A percentile compares a stretch with the other conserved stretches of the same genome.
These are phyloP conservation scores for Aureoboletus auriporus DNA, from an alignment of 768 basidiomycete species.

Conservation along the genomic window DNA sequence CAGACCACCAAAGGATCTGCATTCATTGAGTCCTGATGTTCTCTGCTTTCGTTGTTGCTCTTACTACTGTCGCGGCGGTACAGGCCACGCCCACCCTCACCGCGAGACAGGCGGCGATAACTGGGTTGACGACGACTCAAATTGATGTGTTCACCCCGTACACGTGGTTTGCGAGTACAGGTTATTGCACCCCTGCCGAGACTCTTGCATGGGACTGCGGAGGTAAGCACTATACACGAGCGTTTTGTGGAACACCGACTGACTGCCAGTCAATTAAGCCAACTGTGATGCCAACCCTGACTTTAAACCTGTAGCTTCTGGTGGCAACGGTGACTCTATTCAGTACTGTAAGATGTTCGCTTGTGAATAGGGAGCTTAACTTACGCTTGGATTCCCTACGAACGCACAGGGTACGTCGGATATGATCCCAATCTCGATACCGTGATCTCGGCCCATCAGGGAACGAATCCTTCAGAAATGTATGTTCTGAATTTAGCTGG, in stretches of 20 bases:
- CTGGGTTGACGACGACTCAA: slow-evolving; percentile 36
- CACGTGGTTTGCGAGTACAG: slow-evolving; percentile 48
- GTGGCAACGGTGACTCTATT: slow-evolving; percentile 39
- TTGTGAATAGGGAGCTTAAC: not conserved
- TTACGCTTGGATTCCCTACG: not conserved
- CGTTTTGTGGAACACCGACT: not conserved
- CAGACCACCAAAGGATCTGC: not conserved
- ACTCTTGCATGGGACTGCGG: slow-evolving; percentile 55
- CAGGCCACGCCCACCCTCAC: slow-evolving; percentile 23
- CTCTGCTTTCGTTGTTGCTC: slow-evolving; percentile 9
- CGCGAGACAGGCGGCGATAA: slow-evolving; percentile 36
- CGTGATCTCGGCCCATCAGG: slow-evolving; percentile 38
- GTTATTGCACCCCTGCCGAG: slow-evolving; percentile 41
- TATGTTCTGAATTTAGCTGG: slow-evolving; percentile 3
- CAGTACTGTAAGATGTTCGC: slow-evolving; percentile 38
- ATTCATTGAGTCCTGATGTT: slow-evolving; percentile 12
- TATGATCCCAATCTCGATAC: slow-evolving; percentile 37
- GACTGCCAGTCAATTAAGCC: slow-evolving; percentile 20
- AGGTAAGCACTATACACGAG: slow-evolving; percentile 29
- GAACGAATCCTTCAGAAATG: slow-evolving; percentile 31
- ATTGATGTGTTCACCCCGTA: slow-evolving; percentile 44
- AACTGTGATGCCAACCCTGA: slow-evolving; percentile 45
- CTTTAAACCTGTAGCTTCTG: slow-evolving; percentile 47
- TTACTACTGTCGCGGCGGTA: slow-evolving; percentile 13
- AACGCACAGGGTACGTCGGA: slow-evolving; percentile 48